Conservation (phyloP, 495 filamentous ascomycete species). For the Xylaria grammica region DNA sequence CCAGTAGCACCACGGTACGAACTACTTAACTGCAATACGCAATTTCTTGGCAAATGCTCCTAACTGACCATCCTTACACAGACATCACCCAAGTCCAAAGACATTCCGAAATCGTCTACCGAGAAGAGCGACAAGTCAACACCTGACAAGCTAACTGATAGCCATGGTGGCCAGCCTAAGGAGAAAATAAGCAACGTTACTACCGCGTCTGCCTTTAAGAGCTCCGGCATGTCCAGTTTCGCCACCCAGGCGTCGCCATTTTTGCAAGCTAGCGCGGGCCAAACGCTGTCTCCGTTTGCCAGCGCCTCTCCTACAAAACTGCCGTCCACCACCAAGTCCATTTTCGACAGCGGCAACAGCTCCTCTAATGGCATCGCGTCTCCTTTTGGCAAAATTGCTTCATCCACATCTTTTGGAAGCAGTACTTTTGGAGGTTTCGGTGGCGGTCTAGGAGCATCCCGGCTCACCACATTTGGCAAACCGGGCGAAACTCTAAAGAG, state of each 20-base stretch:
- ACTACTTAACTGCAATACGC: not conserved
- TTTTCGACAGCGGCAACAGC: slow-evolving; percentile 25
- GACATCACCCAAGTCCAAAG: slow-evolving; percentile 1
- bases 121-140: slow-evolving; percentile 18
- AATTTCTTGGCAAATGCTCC: not conserved
- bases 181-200: slow-evolving; percentile 23
- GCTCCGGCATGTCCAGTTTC: slow-evolving; percentile 35
- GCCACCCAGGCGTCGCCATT: slow-evolving; percentile 38
- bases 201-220: slow-evolving; percentile 34
- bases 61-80: slow-evolving; percentile 12
- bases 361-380: slow-evolving; percentile 25
- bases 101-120: not conserved
- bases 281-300: slow-evolving; percentile 46
- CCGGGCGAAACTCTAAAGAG: slow-evolving; percentile 61
- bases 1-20: slow-evolving; percentile 8
- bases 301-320: slow-evolving; percentile 27
- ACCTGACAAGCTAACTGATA: slow-evolving; percentile 12
- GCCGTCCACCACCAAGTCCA: slow-evolving; percentile 16
- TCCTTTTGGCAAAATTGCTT: slow-evolving; percentile 33
- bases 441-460: slow-evolving; percentile 46
- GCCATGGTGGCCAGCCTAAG: slow-evolving; percentile 2
- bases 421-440: slow-evolving; percentile 43
- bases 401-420: slow-evolving; percentile 29
- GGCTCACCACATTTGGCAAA: slow-evolving; percentile 71
- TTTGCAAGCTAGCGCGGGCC: slow-evolving; percentile 35